Evolutionary conservation across 495 filamentous ascomycete species (phyloP).

Genomic region (Margaritispora aquatica): DNA sequence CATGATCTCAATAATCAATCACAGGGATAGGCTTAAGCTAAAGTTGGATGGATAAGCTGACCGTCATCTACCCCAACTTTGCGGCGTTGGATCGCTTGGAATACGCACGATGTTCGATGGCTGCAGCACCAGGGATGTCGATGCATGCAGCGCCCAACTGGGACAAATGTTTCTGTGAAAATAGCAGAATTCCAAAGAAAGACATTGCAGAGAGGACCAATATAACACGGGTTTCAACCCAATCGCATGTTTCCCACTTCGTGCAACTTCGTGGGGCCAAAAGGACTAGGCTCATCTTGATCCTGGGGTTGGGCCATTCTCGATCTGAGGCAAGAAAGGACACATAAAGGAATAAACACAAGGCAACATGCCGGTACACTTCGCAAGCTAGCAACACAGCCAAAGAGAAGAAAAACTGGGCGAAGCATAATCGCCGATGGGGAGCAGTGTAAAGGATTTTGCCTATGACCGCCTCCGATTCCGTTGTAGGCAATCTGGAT

Average conservation of each 20-base stretch:
- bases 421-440: background rate
- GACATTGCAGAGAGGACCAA: background rate
- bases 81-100: background rate
- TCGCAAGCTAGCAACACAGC: background rate
- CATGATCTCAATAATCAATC: too few relatives aligned
- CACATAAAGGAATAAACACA: background rate
- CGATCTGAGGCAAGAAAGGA: too few relatives aligned
- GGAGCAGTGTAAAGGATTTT: background rate
- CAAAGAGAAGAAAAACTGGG: background rate
- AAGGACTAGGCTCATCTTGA: background rate
- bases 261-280: background rate
- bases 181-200: background rate
- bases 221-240: background rate
- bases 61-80: background rate
- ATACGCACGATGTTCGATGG: background rate
- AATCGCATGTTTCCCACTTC: background rate
- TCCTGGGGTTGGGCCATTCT: background rate
- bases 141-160: background rate
- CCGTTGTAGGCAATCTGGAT: background rate
- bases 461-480: background rate
- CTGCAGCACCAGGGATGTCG: background rate
- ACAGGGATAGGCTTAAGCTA: background rate
- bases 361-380: background rate
- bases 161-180: background rate
- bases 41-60: background rate